Base-by-base conservation (phyloP, 2,329 filamentous ascomycete species). In the Pseudopithomyces maydicus region DNA sequence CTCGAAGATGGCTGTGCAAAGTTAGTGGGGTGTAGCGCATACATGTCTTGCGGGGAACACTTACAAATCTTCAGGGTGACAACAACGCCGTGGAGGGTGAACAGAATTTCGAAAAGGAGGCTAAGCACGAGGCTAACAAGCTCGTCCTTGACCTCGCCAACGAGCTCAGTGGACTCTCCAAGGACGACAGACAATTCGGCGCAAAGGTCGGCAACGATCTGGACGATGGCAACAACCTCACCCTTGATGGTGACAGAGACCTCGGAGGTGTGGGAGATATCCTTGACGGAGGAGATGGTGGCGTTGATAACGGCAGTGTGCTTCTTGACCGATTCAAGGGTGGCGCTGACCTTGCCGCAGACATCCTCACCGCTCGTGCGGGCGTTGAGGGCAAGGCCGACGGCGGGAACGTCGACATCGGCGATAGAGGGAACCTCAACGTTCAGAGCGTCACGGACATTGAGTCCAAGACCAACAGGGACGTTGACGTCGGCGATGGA, bases 221-320 rank as follows among this genome's bases (percentile, higher is more conserved):
- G 48, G 11, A 57, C 44, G n/a, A 57, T 49, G 38, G 29, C 14
- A 5, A 20, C 29, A 29, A 57, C 35, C 42, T 57, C 49, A 5
- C 32, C 26, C 54, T 57, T 52, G 19, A 57, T 26, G 17, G 33
- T 41, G 15, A 39, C n/a, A 7, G n/a, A 14, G 41, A 20, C 15
- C 41, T 43, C 41, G 11, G 11, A 5, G 20, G 19, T 49, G 12
- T 29, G 8, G 20, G 19, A 4, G 12, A 38, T 35, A 20, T 22
- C 15, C 10, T 47, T 19, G 23, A 48, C 35, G 22, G n/a, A 32
- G 10, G 41, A 29, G 11, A 57, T n/a, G 36, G 54, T 57, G 15
- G 48, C 20, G 49, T 57, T 57, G 54, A 57, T 57, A 20, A 15
- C 14, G 33, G 26, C 4, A 20, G 54, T 57, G 44, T 57, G 54